Evolutionary conservation across 805 yeast genomes (phyloP).

Genomic region (Candida chauliodis): DNA sequence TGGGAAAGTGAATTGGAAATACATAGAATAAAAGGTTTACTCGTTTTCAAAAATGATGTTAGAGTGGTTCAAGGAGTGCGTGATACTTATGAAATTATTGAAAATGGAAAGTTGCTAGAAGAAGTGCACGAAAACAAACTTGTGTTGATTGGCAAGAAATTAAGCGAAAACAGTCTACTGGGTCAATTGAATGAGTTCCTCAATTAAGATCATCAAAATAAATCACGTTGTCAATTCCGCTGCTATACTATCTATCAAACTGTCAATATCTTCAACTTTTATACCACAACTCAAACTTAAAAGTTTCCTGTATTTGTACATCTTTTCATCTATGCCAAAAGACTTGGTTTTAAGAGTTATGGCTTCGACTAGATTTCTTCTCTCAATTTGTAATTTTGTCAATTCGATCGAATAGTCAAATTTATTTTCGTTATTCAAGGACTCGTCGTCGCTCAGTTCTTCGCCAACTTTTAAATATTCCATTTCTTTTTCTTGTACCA

Average conservation of each 20-base stretch:
- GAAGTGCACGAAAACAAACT: slow-evolving; percentile 49
- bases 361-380: slow-evolving; percentile 41
- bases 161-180: slow-evolving; percentile 34
- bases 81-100: slow-evolving; percentile 80
- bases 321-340: slow-evolving; percentile 49
- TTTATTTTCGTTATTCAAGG: slow-evolving; percentile 16
- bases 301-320: slow-evolving; percentile 73
- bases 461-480: slow-evolving; percentile 16
- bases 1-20: slow-evolving; percentile 77
- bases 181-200: neutral
- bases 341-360: slow-evolving; percentile 45
- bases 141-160: slow-evolving; percentile 72
- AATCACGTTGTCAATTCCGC: slow-evolving; percentile 30
- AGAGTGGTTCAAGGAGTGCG: slow-evolving; percentile 88
- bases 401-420: slow-evolving; percentile 27
- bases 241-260: slow-evolving; percentile 76
- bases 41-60: slow-evolving; percentile 43
- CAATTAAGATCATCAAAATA: slow-evolving; percentile 13
- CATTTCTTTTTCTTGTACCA: slow-evolving; percentile 40
- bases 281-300: slow-evolving; percentile 76
- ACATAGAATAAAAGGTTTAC: slow-evolving; percentile 78
- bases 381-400: slow-evolving; percentile 49
- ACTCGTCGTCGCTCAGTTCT: slow-evolving; percentile 15
- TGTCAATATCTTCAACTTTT: slow-evolving; percentile 74
- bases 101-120: slow-evolving; percentile 34